Evolutionary conservation across 2,329 filamentous ascomycete genomes (phyloP), one percentile per base, ranked within the genome.

Genomic region (Colletotrichum tanaceti): DNA sequence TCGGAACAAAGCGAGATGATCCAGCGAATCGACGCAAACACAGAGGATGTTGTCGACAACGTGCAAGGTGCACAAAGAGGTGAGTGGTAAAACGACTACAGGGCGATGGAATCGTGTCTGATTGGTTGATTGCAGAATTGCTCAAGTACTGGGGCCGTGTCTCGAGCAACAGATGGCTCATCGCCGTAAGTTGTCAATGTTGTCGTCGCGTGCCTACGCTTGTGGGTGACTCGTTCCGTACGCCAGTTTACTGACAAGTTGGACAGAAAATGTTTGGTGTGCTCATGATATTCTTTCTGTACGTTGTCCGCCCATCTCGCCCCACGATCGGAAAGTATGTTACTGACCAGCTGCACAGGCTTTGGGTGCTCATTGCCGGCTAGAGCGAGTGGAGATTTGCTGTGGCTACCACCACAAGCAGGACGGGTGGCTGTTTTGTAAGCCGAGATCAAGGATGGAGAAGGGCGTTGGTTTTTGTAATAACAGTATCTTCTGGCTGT

Each of bases 1-100:
- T 93, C 92, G 63, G 95, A 99, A 79, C 96, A 99, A 81, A 93
- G 93, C 70, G 96, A 98, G 80, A 97, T 97, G 91, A 97, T 99
- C 72, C 93, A 98, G 80, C 87, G 95, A 58, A 98, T 98, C 76
- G 95, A 98, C 75, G 95, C 95, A 72, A 98, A 98, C 79, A 98
- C 95, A 1, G 96, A 99, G 76, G 94, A 98, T 74, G 93, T 99
- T 6, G 95, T 99, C 63, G 95, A 98, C 76, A 99, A 99, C 74
- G 95, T 99, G n/a, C 89, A 97, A 76, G 96, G 96, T 20, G 96
- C 96, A 6, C 96, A 99, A 78, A 87, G 94, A 71, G 70, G 70
- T 71, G 46, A 46, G 68, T 24, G 35, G 14, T 6, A 10, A 14
- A 41, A 24, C 22, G 7, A 24, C 7, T 49, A n/a, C 3, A 13